These are phyloP conservation scores for Zhuliangozyma parablackwelliae DNA, from an alignment of 1,139 yeast species.

Conservation along the genomic window DNA sequence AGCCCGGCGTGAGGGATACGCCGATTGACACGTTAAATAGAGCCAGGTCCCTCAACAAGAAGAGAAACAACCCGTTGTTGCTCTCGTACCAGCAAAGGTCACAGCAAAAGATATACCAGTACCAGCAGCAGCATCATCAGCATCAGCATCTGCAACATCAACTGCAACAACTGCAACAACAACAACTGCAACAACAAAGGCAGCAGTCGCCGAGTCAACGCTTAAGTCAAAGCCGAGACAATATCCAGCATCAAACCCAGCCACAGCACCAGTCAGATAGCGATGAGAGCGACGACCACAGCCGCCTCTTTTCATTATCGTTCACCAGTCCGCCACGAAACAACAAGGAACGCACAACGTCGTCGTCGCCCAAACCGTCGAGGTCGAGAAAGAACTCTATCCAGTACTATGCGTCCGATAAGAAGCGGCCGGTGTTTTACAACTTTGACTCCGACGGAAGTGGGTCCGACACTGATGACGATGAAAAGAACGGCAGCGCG, in stretches of 20 bases:
- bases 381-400: slow-evolving; percentile 26
- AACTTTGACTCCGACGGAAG: slow-evolving; percentile 25
- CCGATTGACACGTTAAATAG: slow-evolving; percentile 19
- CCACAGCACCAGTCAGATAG: slow-evolving; percentile 1
- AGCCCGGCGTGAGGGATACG: slow-evolving; percentile 11
- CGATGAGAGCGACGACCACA: slow-evolving; percentile 13
- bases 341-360: slow-evolving; percentile 6
- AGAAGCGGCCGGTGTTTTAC: slow-evolving; percentile 29
- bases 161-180: slow-evolving; percentile 1
- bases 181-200: neutral
- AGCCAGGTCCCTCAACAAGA: slow-evolving; percentile 29
- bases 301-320: slow-evolving; percentile 21
- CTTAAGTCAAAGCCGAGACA: no score
- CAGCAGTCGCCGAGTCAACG: no score
- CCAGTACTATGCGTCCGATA: slow-evolving; percentile 27
- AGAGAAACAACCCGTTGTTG: slow-evolving; percentile 15
- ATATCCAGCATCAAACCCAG: neutral
- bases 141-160: neutral
- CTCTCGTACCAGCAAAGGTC: slow-evolving; percentile 9
- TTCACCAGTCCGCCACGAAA: slow-evolving; percentile 13
- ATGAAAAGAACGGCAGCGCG: neutral
- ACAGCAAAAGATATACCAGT: slow-evolving; percentile 21
- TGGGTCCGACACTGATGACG: slow-evolving; percentile 10
- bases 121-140: slow-evolving; percentile 20
- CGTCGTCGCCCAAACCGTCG: slow-evolving; percentile 1